phyloP scores from a whole-genome alignment of 1,284 basidiomycete species.

The Moniliella sp. region DNA sequence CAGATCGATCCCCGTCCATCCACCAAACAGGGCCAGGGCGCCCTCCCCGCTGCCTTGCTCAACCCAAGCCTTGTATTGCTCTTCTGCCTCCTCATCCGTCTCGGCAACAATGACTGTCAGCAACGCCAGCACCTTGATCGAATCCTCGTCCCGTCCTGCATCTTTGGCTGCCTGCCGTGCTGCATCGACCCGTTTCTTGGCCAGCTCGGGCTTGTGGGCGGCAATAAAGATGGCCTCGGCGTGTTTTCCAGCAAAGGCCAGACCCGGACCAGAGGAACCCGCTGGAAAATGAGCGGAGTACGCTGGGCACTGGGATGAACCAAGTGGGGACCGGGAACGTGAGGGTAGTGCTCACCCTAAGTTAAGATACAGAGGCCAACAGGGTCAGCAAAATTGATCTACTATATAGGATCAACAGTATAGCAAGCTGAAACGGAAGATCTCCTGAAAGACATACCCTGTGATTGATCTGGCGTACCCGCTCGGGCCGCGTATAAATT shows the following conservation, averaged over 20 bases:
- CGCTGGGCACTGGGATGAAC: constrained; percentile 31
- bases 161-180: constrained; percentile 10
- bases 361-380: background rate
- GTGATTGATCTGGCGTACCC: constrained; percentile 30
- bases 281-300: constrained; percentile 32
- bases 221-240: constrained; percentile 34
- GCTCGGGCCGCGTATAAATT: constrained; percentile 20
- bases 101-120: constrained; percentile 18
- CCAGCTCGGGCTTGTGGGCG: constrained; percentile 19
- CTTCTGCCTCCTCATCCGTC: constrained; percentile 28
- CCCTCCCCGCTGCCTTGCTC: constrained; percentile 22
- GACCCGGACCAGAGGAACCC: constrained; percentile 22
- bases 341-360: constrained; percentile 13
- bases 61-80: constrained; percentile 21
- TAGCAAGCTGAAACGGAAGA: background rate
- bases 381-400: too few relatives aligned
- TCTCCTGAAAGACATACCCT: constrained; percentile 4
- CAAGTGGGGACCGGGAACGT: constrained; percentile 30
- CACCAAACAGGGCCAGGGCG: constrained; percentile 30
- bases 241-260: constrained; percentile 31
- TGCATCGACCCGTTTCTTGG: constrained; percentile 19
- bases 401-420: too few relatives aligned
- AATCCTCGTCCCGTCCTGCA: constrained; percentile 20
- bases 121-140: constrained; percentile 26
- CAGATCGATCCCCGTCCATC: constrained; percentile 28